Evolutionary conservation across 2,329 filamentous ascomycete species (phyloP), one percentile per base, ranked within the genome.

Genomic region (Endoconidiophora polonica): DNA sequence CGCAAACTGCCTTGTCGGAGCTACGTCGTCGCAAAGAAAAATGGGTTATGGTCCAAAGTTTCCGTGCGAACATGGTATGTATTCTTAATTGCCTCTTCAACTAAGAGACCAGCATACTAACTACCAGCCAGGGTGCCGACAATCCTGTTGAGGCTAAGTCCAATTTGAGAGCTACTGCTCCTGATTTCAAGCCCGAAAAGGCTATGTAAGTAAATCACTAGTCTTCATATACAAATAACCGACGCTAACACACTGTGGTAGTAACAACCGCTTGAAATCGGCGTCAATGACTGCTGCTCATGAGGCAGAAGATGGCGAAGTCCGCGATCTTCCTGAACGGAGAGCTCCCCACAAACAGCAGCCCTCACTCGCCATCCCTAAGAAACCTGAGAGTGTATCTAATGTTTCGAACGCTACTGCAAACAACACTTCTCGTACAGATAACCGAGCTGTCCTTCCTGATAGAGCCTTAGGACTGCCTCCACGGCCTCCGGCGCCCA

Each of bases 21-120:
- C 68, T 90, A 48, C 79, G 79, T 60, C 79, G 74, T 57, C 69
- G 75, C 54, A 76, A 82, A 56, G 68, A 73, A 41, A 73, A 75
- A 60, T 87, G 82, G 81, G 73, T 86, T 29, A 73, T 84, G 63
- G 79, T 85, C 37, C 81, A 85, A 59, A 79, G 78, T 40, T 90
- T 88, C 66, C 69, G 77, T 38, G 70, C 74, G 53, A 80, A 78
- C 56, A 69, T 73, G 54, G 80, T 83, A 56, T 62, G 66, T 63
- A 54, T 55, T 33, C 20, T 18, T n/a, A 36, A 14, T 24, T 26
- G 23, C 36, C 39, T 22, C 59, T 55, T 39, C 58, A 57, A 14
- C 37, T 54, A 54, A 52, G 48, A 44, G 48, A 54, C 36, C 24
- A 26, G 2, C 16, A 38, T 23, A 41, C 29, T 33, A 14, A 24